Evolutionary conservation across 2,329 filamentous ascomycete species (phyloP), one percentile per base, ranked within the genome.

Genomic region (Sporothrix inflata): DNA sequence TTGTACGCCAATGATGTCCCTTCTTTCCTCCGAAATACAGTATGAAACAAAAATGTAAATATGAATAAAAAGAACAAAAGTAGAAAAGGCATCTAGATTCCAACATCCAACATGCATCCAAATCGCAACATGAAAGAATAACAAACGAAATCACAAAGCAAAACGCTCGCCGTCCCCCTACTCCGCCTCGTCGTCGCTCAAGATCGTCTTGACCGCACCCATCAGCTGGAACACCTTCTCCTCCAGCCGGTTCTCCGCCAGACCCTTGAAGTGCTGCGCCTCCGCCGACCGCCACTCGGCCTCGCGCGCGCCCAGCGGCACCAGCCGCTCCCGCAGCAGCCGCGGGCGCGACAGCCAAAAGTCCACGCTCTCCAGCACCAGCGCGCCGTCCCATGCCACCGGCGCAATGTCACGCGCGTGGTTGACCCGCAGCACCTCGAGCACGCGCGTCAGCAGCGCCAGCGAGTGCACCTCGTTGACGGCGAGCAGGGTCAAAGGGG

Each of bases 401-500:
- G 88, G 84, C 16, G 91, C 88, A 1, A 98, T 90, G 30, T 94
- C 90, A 27, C 91, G 88, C n/a, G 87, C 86, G 67, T 92, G 93
- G 70, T 84, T 89, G 78, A 78, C 86, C 21, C 88, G 86, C 77
- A 93, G 88, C 8, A 87, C 88, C 6, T 88, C 86, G 4, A 98
- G 83, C 7, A 97, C 91, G 61, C 88, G 87, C 0, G 89, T 90
- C 73, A 98, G 86, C 16, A 97, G 87, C 2, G 92, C 89, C 14
- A 97, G 86, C 1, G 90, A 92, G 79, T 97, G 92, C 4, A 91
- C 88, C 81, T 98, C 94, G 0, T 89, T 90, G 3, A 92, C 91
- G 63, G 92, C 87, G 40, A 91, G 84, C 5, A 97, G 85, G 1
- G 92, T 93, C 63, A 97, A 86, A n/a, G 88, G 86, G 12, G 84